A percentile compares a stretch with the other conserved stretches of the same genome.
phyloP scores from a whole-genome alignment of 179 eudicot genomes.

The Drosera spatulata region DNA sequence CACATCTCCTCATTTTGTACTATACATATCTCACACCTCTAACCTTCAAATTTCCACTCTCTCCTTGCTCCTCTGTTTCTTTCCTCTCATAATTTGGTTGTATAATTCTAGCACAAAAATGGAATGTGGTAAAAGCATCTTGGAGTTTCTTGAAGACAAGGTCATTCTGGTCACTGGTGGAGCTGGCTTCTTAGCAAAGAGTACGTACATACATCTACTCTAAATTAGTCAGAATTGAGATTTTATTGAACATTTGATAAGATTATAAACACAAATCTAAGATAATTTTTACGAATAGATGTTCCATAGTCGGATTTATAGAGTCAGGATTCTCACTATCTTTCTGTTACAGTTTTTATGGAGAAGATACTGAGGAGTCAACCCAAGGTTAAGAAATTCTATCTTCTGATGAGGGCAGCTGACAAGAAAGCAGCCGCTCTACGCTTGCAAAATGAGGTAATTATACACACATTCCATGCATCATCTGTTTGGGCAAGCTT shows the following conservation, averaged over 20 bases:
- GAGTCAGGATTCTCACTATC: too few relatives aligned
- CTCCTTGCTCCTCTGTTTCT: too few relatives aligned
- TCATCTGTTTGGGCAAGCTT: too few relatives aligned
- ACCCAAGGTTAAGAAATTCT: conserved; percentile 80
- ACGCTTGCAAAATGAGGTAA: conserved; percentile 72
- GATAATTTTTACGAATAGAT: neutral
- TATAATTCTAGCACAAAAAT: too few relatives aligned
- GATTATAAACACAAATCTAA: neutral
- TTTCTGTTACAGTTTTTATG: conserved; percentile 34
- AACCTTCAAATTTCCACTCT: too few relatives aligned
- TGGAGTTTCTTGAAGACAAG: conserved; percentile 47
- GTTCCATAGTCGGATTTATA: too few relatives aligned
- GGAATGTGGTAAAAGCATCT: conserved; percentile 18
- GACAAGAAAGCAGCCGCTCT: conserved; percentile 51
- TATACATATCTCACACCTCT: too few relatives aligned
- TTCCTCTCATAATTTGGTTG: too few relatives aligned
- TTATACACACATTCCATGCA: too few relatives aligned
- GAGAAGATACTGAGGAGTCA: conserved; percentile 76
- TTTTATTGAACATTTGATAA: too few relatives aligned
- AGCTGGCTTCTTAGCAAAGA: conserved; percentile 2
- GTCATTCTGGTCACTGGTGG: neutral
- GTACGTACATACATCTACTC: neutral
- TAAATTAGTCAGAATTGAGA: too few relatives aligned
- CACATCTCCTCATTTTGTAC: too few relatives aligned
- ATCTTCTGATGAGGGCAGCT: conserved; percentile 68